These are phyloP conservation scores for Talaromyces stipitatus DNA, from an alignment of 495 filamentous ascomycete genomes.

Conservation along the genomic window DNA sequence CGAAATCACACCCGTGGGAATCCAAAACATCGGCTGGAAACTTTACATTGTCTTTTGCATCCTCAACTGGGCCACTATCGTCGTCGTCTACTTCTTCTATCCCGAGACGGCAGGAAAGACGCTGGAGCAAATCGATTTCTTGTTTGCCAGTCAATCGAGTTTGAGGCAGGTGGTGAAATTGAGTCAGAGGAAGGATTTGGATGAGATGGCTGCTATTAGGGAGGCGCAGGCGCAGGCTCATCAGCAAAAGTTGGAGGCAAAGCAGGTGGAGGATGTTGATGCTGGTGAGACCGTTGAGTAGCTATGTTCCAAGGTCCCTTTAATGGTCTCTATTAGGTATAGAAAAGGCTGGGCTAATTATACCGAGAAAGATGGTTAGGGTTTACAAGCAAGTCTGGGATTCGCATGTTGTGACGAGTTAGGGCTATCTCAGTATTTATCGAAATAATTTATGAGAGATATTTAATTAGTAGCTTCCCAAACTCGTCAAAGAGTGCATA, in stretches of 20 bases:
- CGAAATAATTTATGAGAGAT: too few relatives aligned
- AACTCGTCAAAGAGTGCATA: too few relatives aligned
- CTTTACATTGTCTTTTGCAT: conserved; percentile 8
- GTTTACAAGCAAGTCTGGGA: too few relatives aligned
- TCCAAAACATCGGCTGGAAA: conserved; percentile 14
- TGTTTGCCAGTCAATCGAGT: conserved; percentile 19
- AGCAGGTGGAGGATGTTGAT: neutral
- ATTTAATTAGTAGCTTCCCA: too few relatives aligned
- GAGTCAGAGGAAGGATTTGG: conserved; percentile 3
- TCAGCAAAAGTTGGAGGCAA: conserved; percentile 3
- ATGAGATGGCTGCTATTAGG: conserved; percentile 5
- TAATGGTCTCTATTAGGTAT: too few relatives aligned
- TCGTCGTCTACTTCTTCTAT: conserved; percentile 31
- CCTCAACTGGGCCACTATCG: conserved; percentile 13
- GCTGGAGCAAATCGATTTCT: conserved; percentile 35
- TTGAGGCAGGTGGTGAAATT: conserved; percentile 4
- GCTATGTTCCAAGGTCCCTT: too few relatives aligned
- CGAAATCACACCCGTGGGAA: conserved; percentile 19
- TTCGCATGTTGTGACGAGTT: too few relatives aligned
- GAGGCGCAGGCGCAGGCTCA: conserved; percentile 6
- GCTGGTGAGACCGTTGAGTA: neutral
- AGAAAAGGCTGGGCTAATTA: too few relatives aligned
- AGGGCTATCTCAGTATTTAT: too few relatives aligned
- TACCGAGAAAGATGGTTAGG: too few relatives aligned
- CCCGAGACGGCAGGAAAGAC: conserved; percentile 36